Conservation (phyloP, 202 grass and related monocot species). For the Alloteropsis angusta region DNA sequence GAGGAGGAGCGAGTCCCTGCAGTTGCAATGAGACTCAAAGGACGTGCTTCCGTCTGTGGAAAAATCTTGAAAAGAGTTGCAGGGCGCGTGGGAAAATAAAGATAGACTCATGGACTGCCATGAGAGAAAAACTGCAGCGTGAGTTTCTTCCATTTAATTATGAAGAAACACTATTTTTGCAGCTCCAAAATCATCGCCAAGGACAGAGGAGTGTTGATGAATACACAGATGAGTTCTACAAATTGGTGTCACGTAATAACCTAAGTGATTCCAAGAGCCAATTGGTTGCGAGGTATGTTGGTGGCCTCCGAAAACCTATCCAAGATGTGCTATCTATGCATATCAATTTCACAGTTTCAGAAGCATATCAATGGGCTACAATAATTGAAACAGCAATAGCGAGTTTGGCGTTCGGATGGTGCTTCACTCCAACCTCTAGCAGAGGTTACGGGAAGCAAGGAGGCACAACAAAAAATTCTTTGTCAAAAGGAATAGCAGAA, state of each 20-base stretch:
- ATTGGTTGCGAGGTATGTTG: background rate
- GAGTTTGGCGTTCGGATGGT: background rate
- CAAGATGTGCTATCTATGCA: background rate
- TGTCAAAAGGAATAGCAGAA: no score
- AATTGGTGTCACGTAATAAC: background rate
- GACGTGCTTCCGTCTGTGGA: background rate
- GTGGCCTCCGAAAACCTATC: background rate
- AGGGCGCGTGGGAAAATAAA: background rate
- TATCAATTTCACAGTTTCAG: background rate
- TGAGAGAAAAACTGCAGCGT: background rate
- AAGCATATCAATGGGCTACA: background rate
- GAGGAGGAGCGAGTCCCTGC: background rate
- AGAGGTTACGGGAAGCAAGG: background rate
- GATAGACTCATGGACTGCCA: background rate
- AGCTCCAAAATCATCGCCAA: background rate
- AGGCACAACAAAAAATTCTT: no score
- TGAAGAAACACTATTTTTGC: background rate
- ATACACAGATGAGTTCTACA: background rate
- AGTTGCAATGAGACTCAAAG: background rate
- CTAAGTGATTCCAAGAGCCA: background rate
- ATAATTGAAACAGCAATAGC: background rate
- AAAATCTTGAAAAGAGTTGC: background rate
- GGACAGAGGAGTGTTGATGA: background rate
- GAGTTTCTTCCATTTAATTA: conserved; percentile 12
- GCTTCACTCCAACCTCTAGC: background rate